A percentile compares a stretch with the other conserved stretches of the same genome.
Conservation (phyloP, 2,329 filamentous ascomycete species). For the Nothomitra cinnamomea region DNA sequence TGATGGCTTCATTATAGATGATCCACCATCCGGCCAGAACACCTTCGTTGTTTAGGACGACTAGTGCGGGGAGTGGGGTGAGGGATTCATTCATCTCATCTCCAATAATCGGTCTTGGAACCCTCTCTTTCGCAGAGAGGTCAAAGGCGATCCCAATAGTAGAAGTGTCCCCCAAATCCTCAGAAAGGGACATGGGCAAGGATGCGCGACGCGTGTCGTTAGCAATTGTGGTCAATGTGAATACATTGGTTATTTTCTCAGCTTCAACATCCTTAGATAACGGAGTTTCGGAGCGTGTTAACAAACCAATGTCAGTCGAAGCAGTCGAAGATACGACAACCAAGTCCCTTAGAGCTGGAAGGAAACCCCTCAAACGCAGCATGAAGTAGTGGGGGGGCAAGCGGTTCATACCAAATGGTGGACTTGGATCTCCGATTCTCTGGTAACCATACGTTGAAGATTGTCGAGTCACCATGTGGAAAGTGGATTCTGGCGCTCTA, state of each 20-base stretch:
- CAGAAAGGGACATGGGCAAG: conserved; percentile 44
- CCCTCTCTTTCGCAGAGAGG: conserved; percentile 64
- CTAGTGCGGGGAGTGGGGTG: conserved; percentile 64
- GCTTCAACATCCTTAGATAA: conserved; percentile 43
- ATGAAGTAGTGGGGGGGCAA: conserved; percentile 61
- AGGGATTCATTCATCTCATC: conserved; percentile 68
- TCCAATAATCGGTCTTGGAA: conserved; percentile 57
- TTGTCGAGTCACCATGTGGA: conserved; percentile 61
- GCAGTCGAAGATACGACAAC: conserved; percentile 70
- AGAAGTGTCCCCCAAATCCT: conserved; percentile 51
- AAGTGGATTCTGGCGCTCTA: conserved; percentile 44
- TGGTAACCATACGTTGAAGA: conserved; percentile 51
- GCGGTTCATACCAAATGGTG: conserved; percentile 49
- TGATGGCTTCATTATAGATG: conserved; percentile 74
- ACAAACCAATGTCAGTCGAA: conserved; percentile 59
- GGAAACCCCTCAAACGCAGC: conserved; percentile 60
- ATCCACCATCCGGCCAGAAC: conserved; percentile 80
- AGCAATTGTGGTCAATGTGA: conserved; percentile 53
- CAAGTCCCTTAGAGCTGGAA: conserved; percentile 63
- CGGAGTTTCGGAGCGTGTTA: conserved; percentile 55
- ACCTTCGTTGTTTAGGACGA: conserved; percentile 79
- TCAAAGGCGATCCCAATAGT: conserved; percentile 70
- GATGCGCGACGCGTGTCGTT: conserved; percentile 61
- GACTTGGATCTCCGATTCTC: conserved; percentile 57
- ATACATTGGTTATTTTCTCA: conserved; percentile 45